Conservation (phyloP, 2,329 filamentous ascomycete genomes). For the Malbranchea zuffiana region DNA sequence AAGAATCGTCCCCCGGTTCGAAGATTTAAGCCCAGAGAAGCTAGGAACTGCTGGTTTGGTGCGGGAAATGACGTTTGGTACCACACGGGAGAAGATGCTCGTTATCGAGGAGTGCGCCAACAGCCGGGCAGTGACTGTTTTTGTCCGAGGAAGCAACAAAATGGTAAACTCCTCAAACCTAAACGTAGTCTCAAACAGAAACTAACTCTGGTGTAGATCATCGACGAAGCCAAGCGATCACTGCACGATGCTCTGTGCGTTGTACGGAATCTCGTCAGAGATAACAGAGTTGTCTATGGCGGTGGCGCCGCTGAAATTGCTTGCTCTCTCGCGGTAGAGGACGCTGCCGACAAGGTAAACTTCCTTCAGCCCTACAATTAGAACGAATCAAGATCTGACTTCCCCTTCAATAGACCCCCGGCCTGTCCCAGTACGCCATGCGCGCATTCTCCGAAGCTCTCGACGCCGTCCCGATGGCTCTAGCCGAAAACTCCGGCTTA, state of each 20-base stretch:
- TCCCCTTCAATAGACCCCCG: slow-evolving; percentile 54
- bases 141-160: slow-evolving; percentile 97
- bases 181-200: slow-evolving; percentile 6
- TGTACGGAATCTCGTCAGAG: slow-evolving; percentile 86
- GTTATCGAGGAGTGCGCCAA: slow-evolving; percentile 99
- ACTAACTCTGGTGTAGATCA: slow-evolving; percentile 52
- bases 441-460: slow-evolving; percentile 92
- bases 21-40: slow-evolving; percentile 84
- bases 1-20: slow-evolving; percentile 91
- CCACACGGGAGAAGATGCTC: slow-evolving; percentile 97
- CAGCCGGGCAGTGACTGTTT: slow-evolving; percentile 88
- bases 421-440: slow-evolving; percentile 99
- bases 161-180: slow-evolving; percentile 52
- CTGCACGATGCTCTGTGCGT: slow-evolving; percentile 96
- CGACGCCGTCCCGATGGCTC: slow-evolving; percentile 84
- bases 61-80: slow-evolving; percentile 91
- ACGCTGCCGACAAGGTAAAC: slow-evolving; percentile 73
- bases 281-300: slow-evolving; percentile 96
- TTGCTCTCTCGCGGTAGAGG: slow-evolving; percentile 90
- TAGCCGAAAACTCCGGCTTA: slow-evolving; percentile 93
- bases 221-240: slow-evolving; percentile 96
- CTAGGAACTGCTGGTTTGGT: slow-evolving; percentile 82
- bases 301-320: slow-evolving; percentile 95
- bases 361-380: not conserved
- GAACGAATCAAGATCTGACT: not conserved